Conservation (phyloP, 345 rosid species). For the Carallia pectinifolia region DNA sequence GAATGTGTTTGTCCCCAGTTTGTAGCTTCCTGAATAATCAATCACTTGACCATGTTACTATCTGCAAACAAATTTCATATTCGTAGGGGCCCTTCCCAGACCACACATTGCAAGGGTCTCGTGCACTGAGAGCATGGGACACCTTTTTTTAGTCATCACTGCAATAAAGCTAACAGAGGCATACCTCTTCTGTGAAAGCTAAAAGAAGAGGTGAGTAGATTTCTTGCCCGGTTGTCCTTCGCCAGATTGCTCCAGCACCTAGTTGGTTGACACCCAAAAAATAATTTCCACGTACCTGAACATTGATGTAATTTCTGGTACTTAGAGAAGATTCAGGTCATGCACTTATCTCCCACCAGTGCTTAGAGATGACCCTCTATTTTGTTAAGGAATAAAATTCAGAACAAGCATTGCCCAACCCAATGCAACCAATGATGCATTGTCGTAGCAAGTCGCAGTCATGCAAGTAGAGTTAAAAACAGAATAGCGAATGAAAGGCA, state of each 20-base stretch:
- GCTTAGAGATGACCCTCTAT: not conserved
- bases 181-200: constrained; percentile 75
- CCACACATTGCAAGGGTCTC: too few species aligned
- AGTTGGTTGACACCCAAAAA: constrained; percentile 51
- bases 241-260: constrained; percentile 72
- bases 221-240: constrained; percentile 75
- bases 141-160: too few species aligned
- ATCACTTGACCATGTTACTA: not conserved
- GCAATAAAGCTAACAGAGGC: not conserved
- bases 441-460: not conserved
- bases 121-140: too few species aligned
- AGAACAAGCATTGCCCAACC: not conserved
- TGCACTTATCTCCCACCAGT: not conserved
- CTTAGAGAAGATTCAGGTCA: not conserved
- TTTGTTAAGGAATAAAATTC: not conserved
- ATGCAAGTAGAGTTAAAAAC: not conserved
- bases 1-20: constrained; percentile 53
- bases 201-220: constrained; percentile 68
- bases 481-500: not conserved
- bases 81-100: not conserved
- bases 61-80: not conserved
- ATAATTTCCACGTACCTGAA: constrained; percentile 71
- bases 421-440: not conserved
- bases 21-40: constrained; percentile 34
- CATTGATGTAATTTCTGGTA: not conserved